Evolutionary conservation across 805 yeast species (phyloP), one percentile per base, ranked within the genome.

Genomic region (Candida ficus): DNA sequence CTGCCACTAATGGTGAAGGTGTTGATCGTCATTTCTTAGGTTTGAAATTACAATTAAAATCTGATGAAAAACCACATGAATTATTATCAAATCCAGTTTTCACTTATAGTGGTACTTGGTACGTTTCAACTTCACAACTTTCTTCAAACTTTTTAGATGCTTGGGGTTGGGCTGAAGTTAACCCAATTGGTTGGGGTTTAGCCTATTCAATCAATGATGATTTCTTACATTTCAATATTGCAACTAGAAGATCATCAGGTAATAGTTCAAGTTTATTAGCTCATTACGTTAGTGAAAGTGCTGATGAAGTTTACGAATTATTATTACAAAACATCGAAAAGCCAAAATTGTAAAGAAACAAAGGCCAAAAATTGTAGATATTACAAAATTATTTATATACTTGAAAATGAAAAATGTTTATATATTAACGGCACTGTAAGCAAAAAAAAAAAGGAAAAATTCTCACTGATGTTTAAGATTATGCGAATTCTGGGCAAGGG

Each of bases 151-250:
- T 70, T 62, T 86, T 88, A 65, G 88, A 88, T 60, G 90, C 95
- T 33, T 91, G 90, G 73, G 99, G 99, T 26, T 91, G 89, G 87
- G 78, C 96, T 16, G 95, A 95, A 62, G 98, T 93, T 37, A 80
- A 84, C 53, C 95, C 90, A 57, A 86, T 83, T 46, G 99, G 99
- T 8, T 80, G 85, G 55, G 99, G 98, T 7, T 73, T 87, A 47
- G 97, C 96, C 8, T 91, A 91, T 69, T 87, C 89, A 87, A 73
- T 91, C 56, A 89, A 86, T 70, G 76, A 77, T 44, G 83, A 90
- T 52, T 82, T 85, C 78, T 56, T 89, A 49, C 91, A 89, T 60
- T 78, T 93, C 56, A 91, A 90, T 64, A 80, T 91, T 47, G 81
- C 89, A 35, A 76, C 80, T 47, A 82, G 78, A 69, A 79, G 75